A percentile compares a stretch with the other conserved stretches of the same genome.
phyloP scores from a whole-genome alignment of 441 rosid species.

The Croton laevigatus region DNA sequence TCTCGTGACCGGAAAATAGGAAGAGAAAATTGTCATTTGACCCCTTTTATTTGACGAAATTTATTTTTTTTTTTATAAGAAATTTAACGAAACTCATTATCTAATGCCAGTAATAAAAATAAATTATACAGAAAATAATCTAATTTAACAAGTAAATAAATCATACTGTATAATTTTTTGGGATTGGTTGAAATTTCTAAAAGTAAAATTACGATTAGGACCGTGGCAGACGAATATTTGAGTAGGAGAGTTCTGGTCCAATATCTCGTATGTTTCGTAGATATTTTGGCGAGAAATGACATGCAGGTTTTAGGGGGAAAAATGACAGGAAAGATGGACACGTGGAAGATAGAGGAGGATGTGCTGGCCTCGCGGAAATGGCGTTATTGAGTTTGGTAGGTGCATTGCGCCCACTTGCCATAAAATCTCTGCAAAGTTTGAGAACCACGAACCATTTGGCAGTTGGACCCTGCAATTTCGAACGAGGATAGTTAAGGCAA shows the following conservation, averaged over 20 bases:
- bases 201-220: no score
- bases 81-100: no score
- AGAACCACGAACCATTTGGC: conserved; percentile 24
- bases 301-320: not conserved
- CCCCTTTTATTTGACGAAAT: no score
- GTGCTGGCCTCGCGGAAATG: conserved; percentile 27
- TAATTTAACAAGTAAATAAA: no score
- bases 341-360: conserved; percentile 20
- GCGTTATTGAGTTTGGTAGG: conserved; percentile 15
- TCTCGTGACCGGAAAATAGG: conserved; percentile 25
- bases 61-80: no score
- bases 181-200: no score
- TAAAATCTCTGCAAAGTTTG: conserved; percentile 8
- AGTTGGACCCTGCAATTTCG: conserved; percentile 23
- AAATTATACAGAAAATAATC: no score
- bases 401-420: conserved; percentile 28
- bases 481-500: conserved; percentile 1
- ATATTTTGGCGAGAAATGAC: not conserved
- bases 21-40: no score
- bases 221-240: no score
- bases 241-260: not conserved
- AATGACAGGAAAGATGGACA: conserved; percentile 6
- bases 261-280: not conserved
- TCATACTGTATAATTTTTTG: no score
- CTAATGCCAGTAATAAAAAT: no score